Conservation (phyloP, 768 basidiomycete genomes). For the Lepiota venenata region DNA sequence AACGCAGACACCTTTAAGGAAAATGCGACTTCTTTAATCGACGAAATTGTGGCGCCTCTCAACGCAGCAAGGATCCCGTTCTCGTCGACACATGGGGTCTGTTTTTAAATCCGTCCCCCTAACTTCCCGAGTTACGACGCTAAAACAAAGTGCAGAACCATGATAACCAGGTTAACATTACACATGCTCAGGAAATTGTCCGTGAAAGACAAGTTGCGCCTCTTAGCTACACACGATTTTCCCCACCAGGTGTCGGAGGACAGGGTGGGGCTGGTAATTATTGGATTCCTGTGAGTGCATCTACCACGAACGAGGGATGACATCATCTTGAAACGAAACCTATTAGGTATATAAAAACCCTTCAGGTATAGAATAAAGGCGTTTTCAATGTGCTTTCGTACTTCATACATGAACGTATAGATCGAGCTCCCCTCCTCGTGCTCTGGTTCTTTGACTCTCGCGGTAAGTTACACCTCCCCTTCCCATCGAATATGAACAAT, state of each 20-base stretch:
- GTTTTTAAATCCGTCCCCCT: slow-evolving; percentile 15
- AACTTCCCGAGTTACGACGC: background rate
- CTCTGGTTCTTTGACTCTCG: slow-evolving; percentile 82
- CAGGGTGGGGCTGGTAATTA: slow-evolving; percentile 64
- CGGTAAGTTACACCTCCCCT: slow-evolving; percentile 30
- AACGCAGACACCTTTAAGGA: slow-evolving; percentile 58
- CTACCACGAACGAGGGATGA: background rate
- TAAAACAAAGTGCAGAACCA: slow-evolving; percentile 51
- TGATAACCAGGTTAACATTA: slow-evolving; percentile 71
- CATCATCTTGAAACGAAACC: background rate
- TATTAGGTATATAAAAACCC: slow-evolving; percentile 35
- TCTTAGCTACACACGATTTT: slow-evolving; percentile 59
- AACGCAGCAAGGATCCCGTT: slow-evolving; percentile 58
- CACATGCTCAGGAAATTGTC: slow-evolving; percentile 62
- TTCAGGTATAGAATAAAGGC: slow-evolving; percentile 24
- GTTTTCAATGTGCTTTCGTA: slow-evolving; percentile 17
- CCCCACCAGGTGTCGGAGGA: slow-evolving; percentile 63
- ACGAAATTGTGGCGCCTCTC: slow-evolving; percentile 59
- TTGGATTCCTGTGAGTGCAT: slow-evolving; percentile 66
- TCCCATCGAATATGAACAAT: background rate
- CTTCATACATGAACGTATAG: background rate
- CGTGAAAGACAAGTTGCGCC: slow-evolving; percentile 56
- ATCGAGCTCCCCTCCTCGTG: slow-evolving; percentile 49
- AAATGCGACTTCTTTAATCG: slow-evolving; percentile 64
- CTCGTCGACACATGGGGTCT: slow-evolving; percentile 65